Evolutionary conservation across 192 early-diverging fungal genomes (phyloP), one percentile per base, ranked within the genome.

Genomic region (Spizellomyces punctatus): DNA sequence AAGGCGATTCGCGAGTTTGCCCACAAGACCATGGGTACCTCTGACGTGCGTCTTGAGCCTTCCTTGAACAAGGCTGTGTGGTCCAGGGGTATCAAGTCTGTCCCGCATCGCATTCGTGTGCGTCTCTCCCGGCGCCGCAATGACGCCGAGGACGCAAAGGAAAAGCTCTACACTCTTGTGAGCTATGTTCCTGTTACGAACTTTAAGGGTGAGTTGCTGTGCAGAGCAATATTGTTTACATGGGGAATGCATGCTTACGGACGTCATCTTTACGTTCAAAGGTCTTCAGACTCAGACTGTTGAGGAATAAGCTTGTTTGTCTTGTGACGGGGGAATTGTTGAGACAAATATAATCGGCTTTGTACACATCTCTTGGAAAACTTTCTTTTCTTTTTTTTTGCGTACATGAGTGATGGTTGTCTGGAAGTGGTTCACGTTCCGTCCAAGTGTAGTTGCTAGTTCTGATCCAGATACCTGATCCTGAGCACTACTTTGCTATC

Each of bases 91-190:
- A 85, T 99, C 79, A 97, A 93, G 93, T 83, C 86, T 69, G 92
- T 96, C 62, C 93, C 94, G 73, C 92, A 93, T 93, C 91, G 96
- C 79, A 91, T 99, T 76, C 94, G 97, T 71, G 90, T 99, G 65
- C 93, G 97, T 73, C 82, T 98, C 73, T 82, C 95, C 74, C 93
- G 97, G 83, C 92, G 92, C 84, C 91, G 95, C 84, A 98, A 97
- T 89, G 97, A 99, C 76, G 92, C 89, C 77, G 97, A 99, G 81
- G 89, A 92, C 74, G 93, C 93, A 79, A 92, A 91, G 81, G 93
- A 97, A 86, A 98, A 97, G 92, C 90, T 99, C 55, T 99, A 94
- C 92, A 94, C 96, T 70, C 86, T 90, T 74, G 97, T 99, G 67
- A 87, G 92, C 73, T 86, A 86, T 74, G 97, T 99, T 63, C 89